Percentiles rank a stretch among this genome's conserved stretches.
These are phyloP conservation scores for Fusarium sororula DNA, from an alignment of 2,329 filamentous ascomycete species.

Conservation along the genomic window DNA sequence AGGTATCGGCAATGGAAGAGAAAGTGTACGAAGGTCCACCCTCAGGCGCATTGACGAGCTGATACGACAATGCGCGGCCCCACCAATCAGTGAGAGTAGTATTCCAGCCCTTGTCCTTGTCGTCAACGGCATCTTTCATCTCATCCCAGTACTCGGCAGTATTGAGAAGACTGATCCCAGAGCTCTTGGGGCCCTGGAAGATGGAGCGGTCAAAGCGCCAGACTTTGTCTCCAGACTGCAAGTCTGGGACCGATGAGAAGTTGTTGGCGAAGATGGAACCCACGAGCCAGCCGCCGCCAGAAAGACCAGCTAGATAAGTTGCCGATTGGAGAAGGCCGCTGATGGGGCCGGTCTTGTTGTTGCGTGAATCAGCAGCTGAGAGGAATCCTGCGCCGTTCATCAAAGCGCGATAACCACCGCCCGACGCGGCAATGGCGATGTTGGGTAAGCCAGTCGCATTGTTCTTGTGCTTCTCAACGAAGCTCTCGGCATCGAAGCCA, in stretches of 20 bases:
- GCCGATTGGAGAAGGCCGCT: conserved; percentile 83
- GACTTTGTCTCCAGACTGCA: conserved; percentile 47
- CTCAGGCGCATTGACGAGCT: conserved; percentile 78
- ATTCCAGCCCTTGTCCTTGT: conserved; percentile 53
- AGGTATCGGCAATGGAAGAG: conserved; percentile 69
- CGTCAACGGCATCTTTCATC: conserved; percentile 47
- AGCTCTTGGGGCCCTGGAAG: conserved; percentile 50
- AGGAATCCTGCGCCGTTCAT: conserved; percentile 83
- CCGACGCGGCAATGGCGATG: conserved; percentile 82
- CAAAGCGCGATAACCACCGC: conserved; percentile 86
- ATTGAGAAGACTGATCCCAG: conserved; percentile 44
- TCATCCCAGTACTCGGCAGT: conserved; percentile 45
- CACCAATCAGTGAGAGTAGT: conserved; percentile 88
- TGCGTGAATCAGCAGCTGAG: conserved; percentile 77
- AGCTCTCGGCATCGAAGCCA: conserved; percentile 76
- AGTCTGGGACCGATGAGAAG: conserved; percentile 66
- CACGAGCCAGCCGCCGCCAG: conserved; percentile 85
- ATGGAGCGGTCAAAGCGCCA: conserved; percentile 56
- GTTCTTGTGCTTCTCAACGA: conserved; percentile 60
- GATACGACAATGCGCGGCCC: conserved; percentile 84
- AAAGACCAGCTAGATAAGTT: conserved; percentile 83
- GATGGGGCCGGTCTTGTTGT: conserved; percentile 67
- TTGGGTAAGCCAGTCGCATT: conserved; percentile 54
- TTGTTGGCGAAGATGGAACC: conserved; percentile 86
- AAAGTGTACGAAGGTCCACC: conserved; percentile 83